These are phyloP conservation scores for Leucogyrophana mollusca DNA, from an alignment of 768 basidiomycete species.

Conservation along the genomic window DNA sequence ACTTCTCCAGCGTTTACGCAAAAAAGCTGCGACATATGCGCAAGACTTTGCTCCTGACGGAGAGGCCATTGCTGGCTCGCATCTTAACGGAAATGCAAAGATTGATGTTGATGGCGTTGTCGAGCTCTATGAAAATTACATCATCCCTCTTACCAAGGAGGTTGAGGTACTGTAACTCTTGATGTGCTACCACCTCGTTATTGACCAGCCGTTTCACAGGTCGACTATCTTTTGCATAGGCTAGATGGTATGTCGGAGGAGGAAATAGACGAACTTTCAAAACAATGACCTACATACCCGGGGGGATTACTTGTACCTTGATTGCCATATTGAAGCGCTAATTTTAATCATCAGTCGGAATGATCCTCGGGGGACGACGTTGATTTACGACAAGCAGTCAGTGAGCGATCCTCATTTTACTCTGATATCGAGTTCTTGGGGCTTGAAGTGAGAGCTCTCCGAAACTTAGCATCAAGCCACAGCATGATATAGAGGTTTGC, in stretches of 20 bases:
- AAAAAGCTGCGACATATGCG: slow-evolving; percentile 80
- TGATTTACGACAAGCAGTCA: no score
- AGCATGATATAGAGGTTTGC: no score
- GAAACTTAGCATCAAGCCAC: no score
- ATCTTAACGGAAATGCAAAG: slow-evolving; percentile 47
- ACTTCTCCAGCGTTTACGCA: slow-evolving; percentile 77
- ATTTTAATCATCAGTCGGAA: no score
- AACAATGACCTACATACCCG: neutral
- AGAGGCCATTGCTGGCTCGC: slow-evolving; percentile 38
- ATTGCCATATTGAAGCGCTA: no score
- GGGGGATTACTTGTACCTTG: no score
- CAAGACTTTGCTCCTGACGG: slow-evolving; percentile 80
- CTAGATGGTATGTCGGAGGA: slow-evolving; percentile 82
- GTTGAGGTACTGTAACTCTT: slow-evolving; percentile 70
- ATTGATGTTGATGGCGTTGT: slow-evolving; percentile 94
- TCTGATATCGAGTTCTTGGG: no score
- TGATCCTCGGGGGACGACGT: no score
- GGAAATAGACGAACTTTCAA: slow-evolving; percentile 67
- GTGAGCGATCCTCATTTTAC: no score
- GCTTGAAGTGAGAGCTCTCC: no score
- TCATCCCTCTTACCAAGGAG: slow-evolving; percentile 97
- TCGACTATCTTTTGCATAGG: slow-evolving; percentile 91
- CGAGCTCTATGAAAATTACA: slow-evolving; percentile 89
- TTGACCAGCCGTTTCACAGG: slow-evolving; percentile 43
- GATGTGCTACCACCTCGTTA: neutral